A percentile compares a stretch with the other conserved stretches of the same genome.
Evolutionary conservation across 306 rosid genomes (phyloP).

Genomic region (Cucumis melo): DNA sequence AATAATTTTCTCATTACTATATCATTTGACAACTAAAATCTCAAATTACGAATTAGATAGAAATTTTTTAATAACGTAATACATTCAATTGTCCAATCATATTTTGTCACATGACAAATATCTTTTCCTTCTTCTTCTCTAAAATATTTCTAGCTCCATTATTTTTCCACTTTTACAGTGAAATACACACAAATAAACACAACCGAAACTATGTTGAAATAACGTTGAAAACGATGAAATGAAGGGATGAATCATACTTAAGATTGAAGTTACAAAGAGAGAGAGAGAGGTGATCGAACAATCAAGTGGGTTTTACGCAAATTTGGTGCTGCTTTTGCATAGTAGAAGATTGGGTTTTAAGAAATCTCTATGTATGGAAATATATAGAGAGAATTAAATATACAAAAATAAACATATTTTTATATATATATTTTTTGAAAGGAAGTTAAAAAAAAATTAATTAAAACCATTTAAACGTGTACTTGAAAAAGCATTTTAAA

Average conservation of each 20-base stretch:
- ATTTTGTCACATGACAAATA: too few species aligned
- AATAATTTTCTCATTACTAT: too few species aligned
- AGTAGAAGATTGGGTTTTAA: constrained; percentile 73
- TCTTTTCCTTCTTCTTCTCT: too few species aligned
- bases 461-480: constrained; percentile 16
- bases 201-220: too few species aligned
- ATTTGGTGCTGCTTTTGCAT: constrained; percentile 62
- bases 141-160: too few species aligned
- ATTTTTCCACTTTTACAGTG: too few species aligned
- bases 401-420: too few species aligned
- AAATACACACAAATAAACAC: too few species aligned
- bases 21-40: too few species aligned
- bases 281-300: constrained; percentile 56
- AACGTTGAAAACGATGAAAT: constrained; percentile 5
- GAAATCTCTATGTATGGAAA: constrained; percentile 40
- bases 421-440: background rate
- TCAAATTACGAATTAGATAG: too few species aligned
- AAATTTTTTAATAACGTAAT: too few species aligned
- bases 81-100: too few species aligned
- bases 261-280: constrained; percentile 49
- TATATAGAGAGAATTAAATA: background rate
- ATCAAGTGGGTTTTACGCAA: constrained; percentile 98
- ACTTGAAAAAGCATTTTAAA: background rate
- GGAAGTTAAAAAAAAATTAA: background rate
- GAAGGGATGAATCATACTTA: constrained; percentile 56